Conservation (phyloP, 2,329 filamentous ascomycete genomes). For the Colletotrichum lentis region DNA sequence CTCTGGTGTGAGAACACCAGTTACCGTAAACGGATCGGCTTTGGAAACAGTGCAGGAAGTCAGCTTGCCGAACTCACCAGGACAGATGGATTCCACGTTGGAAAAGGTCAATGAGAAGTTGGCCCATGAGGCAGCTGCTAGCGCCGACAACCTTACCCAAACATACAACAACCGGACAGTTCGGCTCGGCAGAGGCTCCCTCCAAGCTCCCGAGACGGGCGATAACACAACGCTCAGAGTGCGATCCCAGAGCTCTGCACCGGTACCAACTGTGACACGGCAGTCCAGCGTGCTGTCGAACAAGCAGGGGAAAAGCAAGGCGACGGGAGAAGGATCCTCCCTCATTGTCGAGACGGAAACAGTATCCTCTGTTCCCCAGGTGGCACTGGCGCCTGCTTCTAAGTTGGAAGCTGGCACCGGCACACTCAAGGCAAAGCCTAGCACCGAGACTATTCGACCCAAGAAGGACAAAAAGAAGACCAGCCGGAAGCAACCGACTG, state of each 20-base stretch:
- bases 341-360: constrained; percentile 99
- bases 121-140: constrained; percentile 52
- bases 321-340: constrained; percentile 73
- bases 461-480: constrained; percentile 90
- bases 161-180: constrained; percentile 52
- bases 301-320: constrained; percentile 74
- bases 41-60: constrained; percentile 93
- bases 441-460: constrained; percentile 93
- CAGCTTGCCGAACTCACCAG: constrained; percentile 78
- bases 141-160: constrained; percentile 52
- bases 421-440: constrained; percentile 84
- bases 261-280: constrained; percentile 64
- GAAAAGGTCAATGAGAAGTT: constrained; percentile 63
- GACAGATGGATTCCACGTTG: constrained; percentile 55
- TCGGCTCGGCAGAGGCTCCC: constrained; percentile 55
- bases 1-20: constrained; percentile 67
- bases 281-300: constrained; percentile 72
- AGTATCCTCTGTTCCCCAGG: constrained; percentile 87
- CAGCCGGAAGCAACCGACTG: constrained; percentile 75
- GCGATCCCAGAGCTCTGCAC: constrained; percentile 54
- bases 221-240: constrained; percentile 67
- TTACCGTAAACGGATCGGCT: constrained; percentile 65
- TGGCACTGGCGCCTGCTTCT: constrained; percentile 73
- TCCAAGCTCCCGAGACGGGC: constrained; percentile 65
- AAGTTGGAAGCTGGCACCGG: constrained; percentile 71